Percentiles rank a stretch among this genome's conserved stretches.
These are phyloP conservation scores for Sugiyamaella xylanicola DNA, from an alignment of 1,139 yeast species.

Conservation along the genomic window DNA sequence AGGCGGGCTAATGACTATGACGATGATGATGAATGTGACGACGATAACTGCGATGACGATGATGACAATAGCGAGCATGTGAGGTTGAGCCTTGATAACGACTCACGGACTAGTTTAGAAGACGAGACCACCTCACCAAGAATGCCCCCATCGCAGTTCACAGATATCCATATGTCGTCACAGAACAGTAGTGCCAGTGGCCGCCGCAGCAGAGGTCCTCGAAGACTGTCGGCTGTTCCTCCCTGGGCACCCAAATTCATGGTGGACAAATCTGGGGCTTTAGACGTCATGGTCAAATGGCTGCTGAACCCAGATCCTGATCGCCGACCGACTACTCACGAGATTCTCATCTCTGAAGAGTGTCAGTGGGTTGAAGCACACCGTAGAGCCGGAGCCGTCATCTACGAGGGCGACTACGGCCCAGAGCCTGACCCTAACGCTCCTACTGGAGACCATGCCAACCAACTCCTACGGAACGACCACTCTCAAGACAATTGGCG, in stretches of 20 bases:
- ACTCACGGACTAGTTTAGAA: conserved; percentile 12
- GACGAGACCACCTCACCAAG: conserved; percentile 6
- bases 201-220: conserved; percentile 1
- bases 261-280: conserved; percentile 67
- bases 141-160: conserved; percentile 13
- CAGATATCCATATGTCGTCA: neutral
- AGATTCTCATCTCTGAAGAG: conserved; percentile 68
- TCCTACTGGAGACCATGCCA: conserved; percentile 14
- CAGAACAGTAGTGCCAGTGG: conserved; percentile 14
- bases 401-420: conserved; percentile 95
- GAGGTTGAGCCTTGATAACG: conserved; percentile 9
- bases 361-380: conserved; percentile 76
- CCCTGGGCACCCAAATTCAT: conserved; percentile 86
- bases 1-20: conserved; percentile 24
- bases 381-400: conserved; percentile 91
- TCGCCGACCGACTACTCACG: conserved; percentile 75
- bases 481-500: conserved; percentile 15
- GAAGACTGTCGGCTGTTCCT: conserved; percentile 48
- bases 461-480: conserved; percentile 8
- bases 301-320: conserved; percentile 90
- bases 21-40: conserved; percentile 18
- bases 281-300: conserved; percentile 80
- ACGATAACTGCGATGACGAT: conserved; percentile 2
- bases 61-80: conserved; percentile 12
- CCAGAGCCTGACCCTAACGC: conserved; percentile 54